Percentiles rank a stretch among this genome's conserved stretches.
Evolutionary conservation across 1,139 yeast species (phyloP).

Genomic region (Suhomyces anneliseae): DNA sequence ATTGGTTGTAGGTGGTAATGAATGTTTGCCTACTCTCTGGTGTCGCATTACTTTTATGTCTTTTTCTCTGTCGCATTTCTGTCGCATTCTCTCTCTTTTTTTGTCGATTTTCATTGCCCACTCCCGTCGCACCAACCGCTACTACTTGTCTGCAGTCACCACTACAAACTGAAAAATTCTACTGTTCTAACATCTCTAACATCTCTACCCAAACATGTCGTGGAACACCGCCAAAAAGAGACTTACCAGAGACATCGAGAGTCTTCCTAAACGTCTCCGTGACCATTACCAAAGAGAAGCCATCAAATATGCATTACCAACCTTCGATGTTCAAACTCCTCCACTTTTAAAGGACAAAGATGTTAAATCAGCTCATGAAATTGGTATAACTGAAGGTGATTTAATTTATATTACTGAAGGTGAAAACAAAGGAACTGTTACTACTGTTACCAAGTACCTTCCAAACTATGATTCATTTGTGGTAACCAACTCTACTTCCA

Average conservation of each 20-base stretch:
- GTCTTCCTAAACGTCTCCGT: conserved; percentile 32
- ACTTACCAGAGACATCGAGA: conserved; percentile 38
- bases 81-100: too few relatives aligned
- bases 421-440: conserved; percentile 67
- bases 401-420: conserved; percentile 61
- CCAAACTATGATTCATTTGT: conserved; percentile 35
- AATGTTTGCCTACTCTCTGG: too few relatives aligned
- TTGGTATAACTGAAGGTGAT: conserved; percentile 45
- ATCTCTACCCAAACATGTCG: conserved; percentile 27
- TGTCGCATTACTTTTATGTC: too few relatives aligned
- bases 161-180: not conserved
- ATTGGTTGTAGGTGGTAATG: too few relatives aligned
- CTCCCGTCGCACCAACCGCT: not conserved
- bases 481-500: conserved; percentile 37
- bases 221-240: conserved; percentile 40
- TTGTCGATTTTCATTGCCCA: too few relatives aligned
- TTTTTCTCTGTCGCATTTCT: too few relatives aligned
- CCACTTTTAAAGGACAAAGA: conserved; percentile 26
- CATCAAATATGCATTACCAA: conserved; percentile 36
- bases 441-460: conserved; percentile 42
- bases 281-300: conserved; percentile 26
- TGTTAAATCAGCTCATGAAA: conserved; percentile 30
- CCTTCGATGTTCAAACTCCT: conserved; percentile 29
- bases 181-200: not conserved
- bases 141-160: not conserved